Percentiles rank a stretch among this genome's conserved stretches.
Conservation (phyloP, 2,329 filamentous ascomycete genomes). For the Davidsoniella australis region DNA sequence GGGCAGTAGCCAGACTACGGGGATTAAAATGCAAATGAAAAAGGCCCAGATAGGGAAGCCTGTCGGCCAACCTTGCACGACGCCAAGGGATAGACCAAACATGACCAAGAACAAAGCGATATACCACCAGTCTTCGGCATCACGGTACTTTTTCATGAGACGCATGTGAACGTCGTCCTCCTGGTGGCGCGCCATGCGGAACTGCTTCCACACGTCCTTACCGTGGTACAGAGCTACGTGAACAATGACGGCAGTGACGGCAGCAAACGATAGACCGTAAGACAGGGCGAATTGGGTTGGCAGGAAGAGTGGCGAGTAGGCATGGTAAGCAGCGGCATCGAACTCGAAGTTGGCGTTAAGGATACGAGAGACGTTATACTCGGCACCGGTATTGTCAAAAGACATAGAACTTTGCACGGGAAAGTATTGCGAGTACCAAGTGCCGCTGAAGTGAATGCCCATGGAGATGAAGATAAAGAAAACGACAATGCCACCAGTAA, state of each 20-base stretch:
- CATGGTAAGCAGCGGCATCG: constrained; percentile 32
- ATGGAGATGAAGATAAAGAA: constrained; percentile 31
- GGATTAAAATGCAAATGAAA: constrained; percentile 38
- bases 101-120: constrained; percentile 33
- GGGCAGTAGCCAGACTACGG: constrained; percentile 41
- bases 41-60: constrained; percentile 42
- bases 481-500: constrained; percentile 33
- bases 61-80: constrained; percentile 37
- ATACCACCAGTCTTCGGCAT: constrained; percentile 45
- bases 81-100: constrained; percentile 36
- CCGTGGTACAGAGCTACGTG: constrained; percentile 40
- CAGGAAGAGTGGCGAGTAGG: constrained; percentile 45
- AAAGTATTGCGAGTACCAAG: constrained; percentile 33
- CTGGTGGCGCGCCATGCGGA: constrained; percentile 35
- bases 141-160: constrained; percentile 43
- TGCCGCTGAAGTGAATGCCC: constrained; percentile 28
- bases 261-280: constrained; percentile 51
- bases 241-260: constrained; percentile 41
- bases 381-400: constrained; percentile 37
- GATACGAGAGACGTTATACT: constrained; percentile 35
- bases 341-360: constrained; percentile 31
- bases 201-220: constrained; percentile 35
- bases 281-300: constrained; percentile 42
- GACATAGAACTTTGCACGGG: constrained; percentile 36
- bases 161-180: constrained; percentile 44